These are phyloP conservation scores for Phaffia tasmanica DNA, from an alignment of 768 basidiomycete genomes.

Conservation along the genomic window DNA sequence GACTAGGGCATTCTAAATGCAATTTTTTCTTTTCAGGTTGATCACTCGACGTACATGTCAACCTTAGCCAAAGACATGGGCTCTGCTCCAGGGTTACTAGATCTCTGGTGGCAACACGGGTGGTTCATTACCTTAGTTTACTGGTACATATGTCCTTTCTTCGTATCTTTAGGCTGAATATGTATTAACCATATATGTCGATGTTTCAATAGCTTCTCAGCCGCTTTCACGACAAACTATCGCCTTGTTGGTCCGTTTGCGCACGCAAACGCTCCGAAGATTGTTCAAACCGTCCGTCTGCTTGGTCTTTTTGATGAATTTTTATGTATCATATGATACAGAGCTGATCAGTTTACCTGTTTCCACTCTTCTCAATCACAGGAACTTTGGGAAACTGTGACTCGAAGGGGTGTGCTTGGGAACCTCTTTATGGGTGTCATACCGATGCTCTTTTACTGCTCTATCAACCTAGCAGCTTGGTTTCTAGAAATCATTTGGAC, in stretches of 20 bases:
- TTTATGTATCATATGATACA: neutral
- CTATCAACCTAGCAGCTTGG: slow-evolving; percentile 27
- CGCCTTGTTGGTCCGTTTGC: slow-evolving; percentile 49
- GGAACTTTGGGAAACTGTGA: slow-evolving; percentile 52
- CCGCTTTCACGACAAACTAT: slow-evolving; percentile 52
- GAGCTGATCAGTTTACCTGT: too few relatives aligned
- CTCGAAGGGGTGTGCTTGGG: slow-evolving; percentile 47
- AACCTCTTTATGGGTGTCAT: slow-evolving; percentile 53
- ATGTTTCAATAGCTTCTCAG: slow-evolving; percentile 43
- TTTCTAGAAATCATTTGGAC: slow-evolving; percentile 25
- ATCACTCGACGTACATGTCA: slow-evolving; percentile 43
- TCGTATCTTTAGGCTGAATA: neutral
- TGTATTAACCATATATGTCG: neutral
- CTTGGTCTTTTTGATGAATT: neutral
- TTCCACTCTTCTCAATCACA: neutral
- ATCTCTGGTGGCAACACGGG: slow-evolving; percentile 47
- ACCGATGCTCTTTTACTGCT: slow-evolving; percentile 35
- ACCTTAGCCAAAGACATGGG: slow-evolving; percentile 52
- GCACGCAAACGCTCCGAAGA: slow-evolving; percentile 40
- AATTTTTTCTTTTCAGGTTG: neutral
- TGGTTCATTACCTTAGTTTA: slow-evolving; percentile 47
- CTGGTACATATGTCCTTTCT: slow-evolving; percentile 40
- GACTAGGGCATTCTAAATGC: neutral
- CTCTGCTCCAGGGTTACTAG: slow-evolving; percentile 45
- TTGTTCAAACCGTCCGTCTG: slow-evolving; percentile 42